Evolutionary conservation across 2,329 filamentous ascomycete species (phyloP).

Genomic region (Fusarium sp.): DNA sequence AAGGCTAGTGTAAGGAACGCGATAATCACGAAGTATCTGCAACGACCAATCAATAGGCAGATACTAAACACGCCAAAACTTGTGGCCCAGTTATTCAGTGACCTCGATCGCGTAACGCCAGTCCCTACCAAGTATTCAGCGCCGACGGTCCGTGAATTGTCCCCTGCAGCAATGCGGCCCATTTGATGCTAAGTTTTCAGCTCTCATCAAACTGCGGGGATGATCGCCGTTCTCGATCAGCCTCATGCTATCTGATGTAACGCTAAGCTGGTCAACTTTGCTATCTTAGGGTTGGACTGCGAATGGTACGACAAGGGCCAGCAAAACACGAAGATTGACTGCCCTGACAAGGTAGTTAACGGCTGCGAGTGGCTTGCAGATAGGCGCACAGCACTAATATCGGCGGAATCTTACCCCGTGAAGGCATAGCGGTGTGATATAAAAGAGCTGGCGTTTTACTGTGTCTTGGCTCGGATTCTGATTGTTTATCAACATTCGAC

Average conservation of each 20-base stretch:
- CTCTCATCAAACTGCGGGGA: slow-evolving; percentile 12
- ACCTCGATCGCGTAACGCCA: slow-evolving; percentile 2
- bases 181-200: slow-evolving; percentile 22
- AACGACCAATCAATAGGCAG: not conserved
- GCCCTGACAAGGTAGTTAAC: not conserved
- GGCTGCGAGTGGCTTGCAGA: not conserved
- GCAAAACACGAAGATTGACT: not conserved
- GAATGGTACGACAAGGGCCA: not conserved
- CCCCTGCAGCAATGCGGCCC: slow-evolving; percentile 1
- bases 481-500: not conserved
- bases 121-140: not conserved
- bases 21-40: not conserved
- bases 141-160: slow-evolving; percentile 18
- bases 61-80: not conserved
- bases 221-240: slow-evolving; percentile 9
- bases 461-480: accelerated
- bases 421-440: slow-evolving; percentile 2
- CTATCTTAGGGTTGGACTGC: slow-evolving; percentile 5
- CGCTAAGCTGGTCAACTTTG: not conserved
- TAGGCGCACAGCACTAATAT: not conserved
- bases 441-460: not conserved
- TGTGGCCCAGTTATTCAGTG: not conserved
- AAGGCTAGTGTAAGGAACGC: not conserved
- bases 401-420: slow-evolving; percentile 22
- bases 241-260: slow-evolving; percentile 18